Evolutionary conservation across 768 basidiomycete species (phyloP).

Genomic region (Suillus bovinus): DNA sequence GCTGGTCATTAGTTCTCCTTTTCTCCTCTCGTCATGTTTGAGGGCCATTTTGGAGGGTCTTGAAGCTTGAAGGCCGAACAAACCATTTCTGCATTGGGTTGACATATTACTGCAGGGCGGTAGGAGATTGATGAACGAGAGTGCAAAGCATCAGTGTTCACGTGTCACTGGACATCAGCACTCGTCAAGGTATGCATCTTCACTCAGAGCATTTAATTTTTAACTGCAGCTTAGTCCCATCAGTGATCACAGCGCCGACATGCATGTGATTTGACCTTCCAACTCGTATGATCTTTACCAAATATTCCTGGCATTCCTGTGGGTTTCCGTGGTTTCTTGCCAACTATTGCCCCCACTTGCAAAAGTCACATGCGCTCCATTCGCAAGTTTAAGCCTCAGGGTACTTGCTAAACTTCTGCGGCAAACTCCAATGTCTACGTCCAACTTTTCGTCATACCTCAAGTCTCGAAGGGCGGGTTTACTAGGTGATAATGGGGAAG

Average conservation of each 20-base stretch:
- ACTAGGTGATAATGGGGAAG: conserved; percentile 52
- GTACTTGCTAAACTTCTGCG: background rate
- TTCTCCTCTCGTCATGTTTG: no score
- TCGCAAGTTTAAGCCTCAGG: background rate
- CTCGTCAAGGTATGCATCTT: no score
- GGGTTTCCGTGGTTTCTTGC: background rate
- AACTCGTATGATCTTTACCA: background rate
- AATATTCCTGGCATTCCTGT: background rate
- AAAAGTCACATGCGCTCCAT: background rate
- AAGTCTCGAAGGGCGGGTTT: conserved; percentile 57
- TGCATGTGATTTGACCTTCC: background rate
- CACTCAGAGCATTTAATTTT: background rate
- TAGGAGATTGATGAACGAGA: no score
- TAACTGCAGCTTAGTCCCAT: no score
- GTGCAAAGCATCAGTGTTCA: no score
- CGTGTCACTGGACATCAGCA: no score
- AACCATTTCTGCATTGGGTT: no score
- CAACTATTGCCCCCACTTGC: background rate
- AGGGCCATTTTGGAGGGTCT: no score
- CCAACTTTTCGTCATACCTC: conserved; percentile 41
- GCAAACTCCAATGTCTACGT: conserved; percentile 20
- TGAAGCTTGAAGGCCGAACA: no score
- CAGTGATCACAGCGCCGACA: background rate
- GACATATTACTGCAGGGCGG: no score
- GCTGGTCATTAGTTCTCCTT: no score